Percentiles rank a stretch among this genome's conserved stretches.
Conservation (phyloP, 2,329 filamentous ascomycete genomes). For the Colletotrichum scovillei region DNA sequence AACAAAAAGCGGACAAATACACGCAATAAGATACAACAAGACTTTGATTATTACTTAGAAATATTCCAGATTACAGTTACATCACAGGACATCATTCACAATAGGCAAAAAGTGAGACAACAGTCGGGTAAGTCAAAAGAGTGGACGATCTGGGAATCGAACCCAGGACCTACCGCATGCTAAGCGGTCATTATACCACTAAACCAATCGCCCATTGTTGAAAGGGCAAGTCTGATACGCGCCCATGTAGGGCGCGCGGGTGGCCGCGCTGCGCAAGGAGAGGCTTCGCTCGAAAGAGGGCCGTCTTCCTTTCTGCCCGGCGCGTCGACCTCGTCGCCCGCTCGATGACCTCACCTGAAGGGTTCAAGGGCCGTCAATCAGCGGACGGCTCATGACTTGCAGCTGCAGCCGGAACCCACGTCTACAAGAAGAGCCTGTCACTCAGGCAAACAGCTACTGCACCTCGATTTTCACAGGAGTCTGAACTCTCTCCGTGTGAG, state of each 20-base stretch:
- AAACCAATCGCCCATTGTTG: slow-evolving; percentile 31
- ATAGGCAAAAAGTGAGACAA: rapidly evolving
- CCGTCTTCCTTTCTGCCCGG: background rate
- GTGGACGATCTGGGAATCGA: slow-evolving; percentile 35
- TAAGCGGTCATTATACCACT: slow-evolving; percentile 36
- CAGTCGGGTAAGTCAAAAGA: rapidly evolving
- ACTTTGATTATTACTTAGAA: too few relatives aligned
- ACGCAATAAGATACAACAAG: too few relatives aligned
- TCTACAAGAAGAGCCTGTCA: background rate
- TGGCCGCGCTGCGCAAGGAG: too few relatives aligned
- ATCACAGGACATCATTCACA: background rate
- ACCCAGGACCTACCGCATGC: slow-evolving; percentile 35
- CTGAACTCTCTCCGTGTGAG: too few relatives aligned
- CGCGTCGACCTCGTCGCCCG: background rate
- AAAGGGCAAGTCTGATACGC: rapidly evolving
- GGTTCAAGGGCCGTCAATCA: too few relatives aligned
- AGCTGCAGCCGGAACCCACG: background rate
- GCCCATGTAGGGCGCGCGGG: rapidly evolving
- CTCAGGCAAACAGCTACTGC: too few relatives aligned
- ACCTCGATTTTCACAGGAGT: background rate
- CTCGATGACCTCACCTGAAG: background rate
- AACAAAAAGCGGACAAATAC: too few relatives aligned
- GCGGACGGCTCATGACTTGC: too few relatives aligned
- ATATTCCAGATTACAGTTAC: too few relatives aligned
- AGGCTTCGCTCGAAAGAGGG: background rate